These are phyloP conservation scores for Ganoderma lucidum DNA, from an alignment of 1,284 basidiomycete genomes.

Conservation along the genomic window DNA sequence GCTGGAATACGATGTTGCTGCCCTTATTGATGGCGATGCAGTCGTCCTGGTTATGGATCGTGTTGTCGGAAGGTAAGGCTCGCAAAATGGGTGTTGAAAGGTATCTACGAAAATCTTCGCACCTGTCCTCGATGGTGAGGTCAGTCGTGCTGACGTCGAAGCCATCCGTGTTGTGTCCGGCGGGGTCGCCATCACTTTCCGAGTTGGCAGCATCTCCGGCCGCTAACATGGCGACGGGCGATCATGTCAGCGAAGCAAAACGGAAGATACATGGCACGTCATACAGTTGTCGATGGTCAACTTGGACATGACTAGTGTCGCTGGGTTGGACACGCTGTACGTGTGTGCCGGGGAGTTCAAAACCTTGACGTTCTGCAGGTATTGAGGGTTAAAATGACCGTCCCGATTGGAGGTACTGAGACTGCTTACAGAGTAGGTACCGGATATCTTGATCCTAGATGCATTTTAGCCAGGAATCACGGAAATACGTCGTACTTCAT, in stretches of 20 bases:
- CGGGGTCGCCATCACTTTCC: constrained; percentile 48
- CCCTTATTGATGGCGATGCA: constrained; percentile 70
- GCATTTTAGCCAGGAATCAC: constrained; percentile 11
- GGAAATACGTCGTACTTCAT: constrained; percentile 40
- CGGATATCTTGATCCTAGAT: constrained; percentile 60
- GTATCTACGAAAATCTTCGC: background rate
- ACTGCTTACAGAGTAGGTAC: constrained; percentile 51
- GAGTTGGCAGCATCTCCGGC: constrained; percentile 52
- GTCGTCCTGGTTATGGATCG: constrained; percentile 57
- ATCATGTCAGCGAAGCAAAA: background rate
- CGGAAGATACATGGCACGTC: background rate
- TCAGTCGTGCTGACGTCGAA: constrained; percentile 57
- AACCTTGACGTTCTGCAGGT: constrained; percentile 44
- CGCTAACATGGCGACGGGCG: constrained; percentile 31
- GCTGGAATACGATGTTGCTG: constrained; percentile 59
- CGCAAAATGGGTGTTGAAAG: background rate
- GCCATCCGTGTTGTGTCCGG: constrained; percentile 58
- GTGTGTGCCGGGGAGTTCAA: constrained; percentile 48
- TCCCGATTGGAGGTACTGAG: background rate
- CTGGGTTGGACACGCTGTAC: constrained; percentile 46
- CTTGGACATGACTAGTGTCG: constrained; percentile 40
- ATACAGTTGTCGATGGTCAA: constrained; percentile 50
- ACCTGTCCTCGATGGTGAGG: constrained; percentile 52
- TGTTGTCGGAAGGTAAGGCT: background rate
- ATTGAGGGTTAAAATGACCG: background rate